A percentile compares a stretch with the other conserved stretches of the same genome.
Conservation (phyloP, 73 alveolate genomes). For the Stentor roeselii region DNA sequence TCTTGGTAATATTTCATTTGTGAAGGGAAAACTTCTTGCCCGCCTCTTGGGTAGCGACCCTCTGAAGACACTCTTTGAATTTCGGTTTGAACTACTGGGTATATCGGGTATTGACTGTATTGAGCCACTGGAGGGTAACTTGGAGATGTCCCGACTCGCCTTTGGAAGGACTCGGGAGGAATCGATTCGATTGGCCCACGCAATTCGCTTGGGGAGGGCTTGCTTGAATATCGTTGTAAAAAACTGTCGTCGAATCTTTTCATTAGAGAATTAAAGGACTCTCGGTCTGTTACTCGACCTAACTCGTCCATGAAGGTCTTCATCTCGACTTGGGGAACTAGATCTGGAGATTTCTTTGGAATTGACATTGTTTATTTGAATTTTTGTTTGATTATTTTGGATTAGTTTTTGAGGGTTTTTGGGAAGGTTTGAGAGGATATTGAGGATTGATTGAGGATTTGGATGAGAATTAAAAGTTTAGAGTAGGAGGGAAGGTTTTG, state of each 20-base stretch:
- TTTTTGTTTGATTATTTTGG: no score
- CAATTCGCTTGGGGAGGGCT: neutral
- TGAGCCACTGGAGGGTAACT: neutral
- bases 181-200: neutral
- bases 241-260: neutral
- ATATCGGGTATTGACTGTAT: neutral
- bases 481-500: no score
- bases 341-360: neutral
- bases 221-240: neutral
- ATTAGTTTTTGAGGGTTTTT: no score
- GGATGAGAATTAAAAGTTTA: no score
- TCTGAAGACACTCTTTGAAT: no score
- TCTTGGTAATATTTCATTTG: neutral
- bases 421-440: no score
- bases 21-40: neutral
- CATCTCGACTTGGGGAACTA: neutral
- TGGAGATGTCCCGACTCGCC: neutral
- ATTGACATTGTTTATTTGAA: neutral
- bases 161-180: neutral
- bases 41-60: neutral
- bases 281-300: neutral
- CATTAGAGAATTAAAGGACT: slow-evolving; percentile 1
- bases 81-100: neutral
- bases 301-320: neutral
- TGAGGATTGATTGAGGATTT: no score